Base-by-base conservation (phyloP, 345 rosid species). In the Dipteronia dyeriana region DNA sequence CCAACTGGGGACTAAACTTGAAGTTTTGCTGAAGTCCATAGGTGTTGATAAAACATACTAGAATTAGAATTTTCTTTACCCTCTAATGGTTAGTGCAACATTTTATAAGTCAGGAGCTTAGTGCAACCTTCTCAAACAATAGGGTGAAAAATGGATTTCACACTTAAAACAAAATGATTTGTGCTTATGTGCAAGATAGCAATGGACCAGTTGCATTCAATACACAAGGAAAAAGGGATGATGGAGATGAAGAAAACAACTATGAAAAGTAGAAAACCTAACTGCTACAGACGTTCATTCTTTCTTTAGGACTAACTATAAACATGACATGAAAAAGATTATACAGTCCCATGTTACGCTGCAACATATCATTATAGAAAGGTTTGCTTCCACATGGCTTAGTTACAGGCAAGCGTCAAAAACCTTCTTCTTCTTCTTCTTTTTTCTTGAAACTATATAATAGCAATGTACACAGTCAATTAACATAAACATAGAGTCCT, bases 381-480 rank as follows among this genome's bases (percentile, higher is more conserved):
- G n/a, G n/a, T 62, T 71, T 38, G 43, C 29, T 64, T 10, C 59
- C 71, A 22, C 22, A 23, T 19, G 49, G 76, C 14, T 57, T 23
- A 11, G 19, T 68, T 16, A 57, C 70, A 70, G 56, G 59, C 77
- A 66, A 73, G 34, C 22, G 22, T 26, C 4, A 79, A 66, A 66
- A n/a, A 19, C n/a, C 68, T 3, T 39, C 41, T 19, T 51, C 0
- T 14, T 51, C 68, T 3, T 39, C 41, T 19, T 51, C 0, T 14
- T 51, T 51, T 13, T 14, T 16, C 53, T 70, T 5, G 41, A 1
- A 12, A 49, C 22, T 49, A 16, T 26, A 69, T 13, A 12, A 23
- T 45, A 69, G n/a, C 60, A 69, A 25, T 0, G 11, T 14, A 49
- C 23, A 69, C 19, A 34, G 29, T n/a, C 10, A 8, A 67, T n/a